Base-by-base conservation (phyloP, 176 grass and related monocot genomes). In the barley (Hordeum vulgare) region DNA sequence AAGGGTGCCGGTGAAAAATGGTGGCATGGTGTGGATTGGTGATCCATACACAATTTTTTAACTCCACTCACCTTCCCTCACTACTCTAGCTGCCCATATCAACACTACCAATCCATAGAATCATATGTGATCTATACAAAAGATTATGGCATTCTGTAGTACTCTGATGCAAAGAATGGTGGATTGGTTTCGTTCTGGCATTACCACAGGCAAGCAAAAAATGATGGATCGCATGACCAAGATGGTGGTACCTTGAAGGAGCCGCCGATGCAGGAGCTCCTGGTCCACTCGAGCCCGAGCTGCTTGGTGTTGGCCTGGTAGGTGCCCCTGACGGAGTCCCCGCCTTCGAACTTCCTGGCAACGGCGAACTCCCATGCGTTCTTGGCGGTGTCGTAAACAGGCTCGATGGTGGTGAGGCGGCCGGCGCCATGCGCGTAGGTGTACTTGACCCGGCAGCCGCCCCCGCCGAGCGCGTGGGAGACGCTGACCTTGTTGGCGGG, bases 331-430 rank as follows among this genome's bases (percentile, higher is more conserved):
- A 98, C 17, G 5, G 89, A 33, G 49, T 94, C 85, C 34, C 87
- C 89, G 7, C 85, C 83, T 2, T 85, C 41, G 10, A 96, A 93
- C 74, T 89, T 98, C 60, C 58, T 90, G 56, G 85, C 76, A 75
- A 98, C 62, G 54, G 85, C 91, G 88, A 98, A 96, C 58, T 96
- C 96, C 96, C 96, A 98, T 0, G 87, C 62, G 77, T 98, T 92
- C 41, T 94, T 88, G 15, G 61, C 91, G 37, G 89, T 81, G 82
- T 98, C 96, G 24, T 94, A 95, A 78, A 82, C 65, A 7, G 96
- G 91, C 80, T 96, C 96, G 28, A 99, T 26, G 72, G 92, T 89
- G 53, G 96, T 99, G 78, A 89, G 86, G 61, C 80, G 47, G 24
- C 86, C 72, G 15, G 21, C 74, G 9, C 96, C 93, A 53, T 99